A percentile compares a stretch with the other conserved stretches of the same genome.
phyloP scores from a whole-genome alignment of 768 basidiomycete species.

The Inosperma sp. region DNA sequence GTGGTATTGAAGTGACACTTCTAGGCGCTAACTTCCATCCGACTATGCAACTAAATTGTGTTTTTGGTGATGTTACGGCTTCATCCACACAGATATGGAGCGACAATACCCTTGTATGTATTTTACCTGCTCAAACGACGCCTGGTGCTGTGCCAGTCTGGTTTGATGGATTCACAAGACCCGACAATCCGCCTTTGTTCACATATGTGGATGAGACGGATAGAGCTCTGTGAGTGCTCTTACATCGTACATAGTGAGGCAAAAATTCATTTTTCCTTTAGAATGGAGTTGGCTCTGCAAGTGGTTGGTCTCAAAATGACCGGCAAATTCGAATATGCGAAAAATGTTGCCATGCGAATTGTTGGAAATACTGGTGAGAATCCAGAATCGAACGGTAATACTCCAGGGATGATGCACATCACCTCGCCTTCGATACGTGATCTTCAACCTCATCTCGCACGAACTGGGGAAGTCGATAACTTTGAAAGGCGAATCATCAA shows the following conservation, averaged over 20 bases:
- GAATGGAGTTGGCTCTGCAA: conserved; percentile 93
- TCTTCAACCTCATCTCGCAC: conserved; percentile 52
- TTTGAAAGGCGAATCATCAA: conserved; percentile 77
- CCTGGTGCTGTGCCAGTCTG: conserved; percentile 89
- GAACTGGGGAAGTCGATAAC: conserved; percentile 50
- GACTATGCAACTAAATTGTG: conserved; percentile 62
- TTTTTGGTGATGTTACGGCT: conserved; percentile 81
- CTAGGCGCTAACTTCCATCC: conserved; percentile 88
- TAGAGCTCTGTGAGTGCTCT: conserved; percentile 66
- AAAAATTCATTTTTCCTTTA: conserved; percentile 28
- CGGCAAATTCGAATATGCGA: conserved; percentile 88
- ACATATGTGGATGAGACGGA: conserved; percentile 91
- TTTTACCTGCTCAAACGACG: conserved; percentile 75
- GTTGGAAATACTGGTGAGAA: conserved; percentile 69
- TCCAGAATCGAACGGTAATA: conserved; percentile 35
- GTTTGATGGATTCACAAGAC: conserved; percentile 72
- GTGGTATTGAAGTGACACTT: conserved; percentile 92
- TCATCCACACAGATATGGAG: conserved; percentile 89
- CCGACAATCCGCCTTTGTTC: conserved; percentile 64
- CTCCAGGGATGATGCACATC: conserved; percentile 51
- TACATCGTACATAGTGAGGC: conserved; percentile 7
- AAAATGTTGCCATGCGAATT: conserved; percentile 90
- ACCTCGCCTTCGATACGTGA: conserved; percentile 44
- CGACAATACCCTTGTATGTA: conserved; percentile 87
- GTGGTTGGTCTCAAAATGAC: conserved; percentile 97